Evolutionary conservation across 345 rosid species (phyloP), one percentile per base, ranked within the genome.

Genomic region (Draba incana): DNA sequence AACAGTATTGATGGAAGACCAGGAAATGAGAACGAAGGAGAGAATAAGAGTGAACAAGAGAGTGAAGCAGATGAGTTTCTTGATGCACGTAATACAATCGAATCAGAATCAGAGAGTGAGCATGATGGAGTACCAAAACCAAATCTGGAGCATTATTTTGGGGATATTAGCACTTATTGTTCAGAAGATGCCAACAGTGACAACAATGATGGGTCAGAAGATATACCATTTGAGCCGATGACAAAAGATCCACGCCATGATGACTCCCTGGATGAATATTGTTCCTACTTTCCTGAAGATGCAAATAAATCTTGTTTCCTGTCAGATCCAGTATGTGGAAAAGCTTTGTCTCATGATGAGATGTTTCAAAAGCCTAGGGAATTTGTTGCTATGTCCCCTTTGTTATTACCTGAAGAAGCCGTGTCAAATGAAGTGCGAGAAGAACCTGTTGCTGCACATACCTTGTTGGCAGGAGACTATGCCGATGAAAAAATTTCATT

Each of bases 21-120:
- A 50, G 94, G 85, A 16, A 6, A 20, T 76, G 68, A 65, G 58
- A 64, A 37, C 38, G 62, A 75, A 64, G 70, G 14, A 64, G 97
- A 88, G 75, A 60, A 78, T 69, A 92, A 84, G 73, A 90, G 98
- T 69, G 77, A 73, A 50, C 60, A 66, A 65, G 77, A 37, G 14
- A 73, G 77, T 74, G 97, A 90, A 76, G 67, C 81, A 50, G 98
- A 93, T 63, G 78, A 86, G 72, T 90, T 65, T 48, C 66, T 81
- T 83, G 98, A 93, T 82, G 97, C 97, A 60, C 91, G 90, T 63
- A 90, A 93, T 77, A 88, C 91, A 16, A 86, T 93, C 43, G 97
- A 93, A 48, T 85, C 98, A 11, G 98, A 88, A 84, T 90, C 88
- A 31, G 70, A 53, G 62, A 42, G 30, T 59, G 85, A 83, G 48